These are phyloP conservation scores for Babjeviella inositovora DNA, from an alignment of 805 yeast species.

Conservation along the genomic window DNA sequence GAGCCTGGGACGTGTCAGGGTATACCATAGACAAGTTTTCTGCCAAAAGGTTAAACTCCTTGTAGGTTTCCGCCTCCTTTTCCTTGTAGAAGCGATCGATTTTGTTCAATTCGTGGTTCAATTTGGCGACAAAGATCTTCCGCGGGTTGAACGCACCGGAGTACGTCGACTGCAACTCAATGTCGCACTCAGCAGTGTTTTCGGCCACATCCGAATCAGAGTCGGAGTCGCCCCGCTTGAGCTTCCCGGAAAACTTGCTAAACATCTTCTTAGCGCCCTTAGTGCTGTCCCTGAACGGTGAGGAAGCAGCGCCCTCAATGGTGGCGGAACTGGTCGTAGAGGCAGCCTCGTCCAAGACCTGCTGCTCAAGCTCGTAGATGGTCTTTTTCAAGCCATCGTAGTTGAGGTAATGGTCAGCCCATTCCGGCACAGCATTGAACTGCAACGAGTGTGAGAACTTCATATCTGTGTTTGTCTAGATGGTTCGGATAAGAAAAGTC, in stretches of 20 bases:
- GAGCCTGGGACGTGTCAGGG: too few species aligned
- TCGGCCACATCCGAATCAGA: slow-evolving; percentile 3
- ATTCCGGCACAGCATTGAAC: slow-evolving; percentile 37
- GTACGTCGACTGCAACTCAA: slow-evolving; percentile 4
- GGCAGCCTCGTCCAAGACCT: slow-evolving; percentile 6
- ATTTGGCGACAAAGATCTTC: slow-evolving; percentile 25
- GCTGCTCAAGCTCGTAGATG: slow-evolving; percentile 41
- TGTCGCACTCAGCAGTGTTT: slow-evolving; percentile 2
- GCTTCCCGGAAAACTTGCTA: slow-evolving; percentile 11
- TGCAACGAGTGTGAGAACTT: slow-evolving; percentile 32
- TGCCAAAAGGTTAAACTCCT: slow-evolving; percentile 25
- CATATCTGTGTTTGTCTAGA: slow-evolving; percentile 12
- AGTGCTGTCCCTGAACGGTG: slow-evolving; percentile 1
- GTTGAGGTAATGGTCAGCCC: slow-evolving; percentile 27
- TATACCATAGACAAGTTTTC: slow-evolving; percentile 22
- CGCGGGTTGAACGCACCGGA: slow-evolving; percentile 13
- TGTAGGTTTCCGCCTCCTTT: slow-evolving; percentile 27
- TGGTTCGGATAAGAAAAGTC: too few species aligned
- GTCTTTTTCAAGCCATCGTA: slow-evolving; percentile 35
- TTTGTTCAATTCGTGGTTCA: slow-evolving; percentile 30
- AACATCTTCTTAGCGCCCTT: background rate
- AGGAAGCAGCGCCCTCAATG: slow-evolving; percentile 4
- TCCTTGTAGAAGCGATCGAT: slow-evolving; percentile 32
- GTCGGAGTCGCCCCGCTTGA: slow-evolving; percentile 1
- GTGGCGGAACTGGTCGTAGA: slow-evolving; percentile 12